Conservation (phyloP, 164 flowering plant genomes). For the Vitis cinerea region DNA sequence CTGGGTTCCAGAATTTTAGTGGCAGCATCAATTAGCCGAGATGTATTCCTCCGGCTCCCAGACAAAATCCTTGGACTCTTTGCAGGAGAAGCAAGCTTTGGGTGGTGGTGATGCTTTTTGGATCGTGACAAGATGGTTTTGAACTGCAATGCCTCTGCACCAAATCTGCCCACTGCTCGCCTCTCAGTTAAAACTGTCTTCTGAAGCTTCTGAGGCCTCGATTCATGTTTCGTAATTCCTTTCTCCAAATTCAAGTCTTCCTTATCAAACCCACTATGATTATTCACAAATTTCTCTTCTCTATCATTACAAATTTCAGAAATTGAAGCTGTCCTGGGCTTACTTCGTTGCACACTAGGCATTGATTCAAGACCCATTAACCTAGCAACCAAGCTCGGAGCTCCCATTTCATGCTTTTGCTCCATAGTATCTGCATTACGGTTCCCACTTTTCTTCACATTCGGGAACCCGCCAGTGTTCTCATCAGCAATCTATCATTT, state of each 20-base stretch:
- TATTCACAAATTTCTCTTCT: slow-evolving; percentile 19
- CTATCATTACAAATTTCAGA: slow-evolving; percentile 18
- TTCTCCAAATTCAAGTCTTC: slow-evolving; percentile 34
- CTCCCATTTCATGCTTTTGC: slow-evolving; percentile 44
- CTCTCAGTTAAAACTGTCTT: slow-evolving; percentile 63
- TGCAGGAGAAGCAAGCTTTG: slow-evolving; percentile 61
- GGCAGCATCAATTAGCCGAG: slow-evolving; percentile 84
- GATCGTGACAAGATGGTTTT: slow-evolving; percentile 58
- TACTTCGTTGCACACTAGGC: slow-evolving; percentile 43
- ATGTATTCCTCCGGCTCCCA: slow-evolving; percentile 32
- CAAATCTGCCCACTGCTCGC: slow-evolving; percentile 50
- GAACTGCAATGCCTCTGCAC: slow-evolving; percentile 69
- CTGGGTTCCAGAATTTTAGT: slow-evolving; percentile 84
- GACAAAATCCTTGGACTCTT: slow-evolving; percentile 64
- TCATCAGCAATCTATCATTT: slow-evolving; percentile 74
- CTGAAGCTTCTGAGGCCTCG: slow-evolving; percentile 88
- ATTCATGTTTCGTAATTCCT: slow-evolving; percentile 38
- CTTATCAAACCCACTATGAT: slow-evolving; percentile 15
- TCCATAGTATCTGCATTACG: slow-evolving; percentile 19
- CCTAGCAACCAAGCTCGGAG: slow-evolving; percentile 84
- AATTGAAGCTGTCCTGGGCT: slow-evolving; percentile 28
- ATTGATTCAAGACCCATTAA: slow-evolving; percentile 93
- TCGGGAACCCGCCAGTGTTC: slow-evolving; percentile 84
- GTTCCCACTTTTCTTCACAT: slow-evolving; percentile 35
- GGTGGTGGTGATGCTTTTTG: slow-evolving; percentile 59